These are phyloP conservation scores for Pythium myriotylum DNA, from an alignment of 352 stramenopile genomes.

Conservation along the genomic window DNA sequence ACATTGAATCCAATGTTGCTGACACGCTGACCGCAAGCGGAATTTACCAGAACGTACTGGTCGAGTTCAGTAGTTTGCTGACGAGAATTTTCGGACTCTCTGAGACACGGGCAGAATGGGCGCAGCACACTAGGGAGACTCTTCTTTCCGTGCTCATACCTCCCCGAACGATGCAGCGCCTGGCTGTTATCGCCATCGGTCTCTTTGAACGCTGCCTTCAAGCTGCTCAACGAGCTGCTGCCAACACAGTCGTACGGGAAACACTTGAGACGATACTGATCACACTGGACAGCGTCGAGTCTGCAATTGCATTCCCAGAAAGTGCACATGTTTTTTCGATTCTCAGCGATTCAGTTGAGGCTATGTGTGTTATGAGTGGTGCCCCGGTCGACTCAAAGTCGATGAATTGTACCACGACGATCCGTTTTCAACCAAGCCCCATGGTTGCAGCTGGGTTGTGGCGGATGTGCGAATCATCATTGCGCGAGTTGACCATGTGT, in stretches of 20 bases:
- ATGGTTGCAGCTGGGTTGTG: conserved; percentile 31
- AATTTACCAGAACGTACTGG: background rate
- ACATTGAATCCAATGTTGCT: background rate
- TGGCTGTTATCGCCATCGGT: background rate
- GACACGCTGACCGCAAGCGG: background rate
- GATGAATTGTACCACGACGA: conserved; percentile 1
- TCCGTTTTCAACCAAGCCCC: background rate
- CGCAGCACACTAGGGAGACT: background rate
- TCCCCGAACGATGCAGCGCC: background rate
- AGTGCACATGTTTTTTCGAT: background rate
- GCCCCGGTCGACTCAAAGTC: background rate
- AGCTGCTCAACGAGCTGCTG: background rate
- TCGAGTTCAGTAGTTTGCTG: background rate
- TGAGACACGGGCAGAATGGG: background rate
- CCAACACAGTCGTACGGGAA: background rate
- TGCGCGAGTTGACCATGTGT: conserved; percentile 26
- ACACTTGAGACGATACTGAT: conserved; percentile 2
- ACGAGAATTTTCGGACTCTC: background rate
- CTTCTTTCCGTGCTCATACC: background rate
- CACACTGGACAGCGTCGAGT: conserved; percentile 5
- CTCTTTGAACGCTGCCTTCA: conserved; percentile 10
- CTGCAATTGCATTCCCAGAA: background rate
- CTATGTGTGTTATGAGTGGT: conserved; percentile 4
- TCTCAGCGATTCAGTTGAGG: background rate
- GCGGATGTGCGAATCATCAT: conserved; percentile 30